Evolutionary conservation across 2,329 filamentous ascomycete genomes (phyloP).

Genomic region (Fusarium veterinarium): DNA sequence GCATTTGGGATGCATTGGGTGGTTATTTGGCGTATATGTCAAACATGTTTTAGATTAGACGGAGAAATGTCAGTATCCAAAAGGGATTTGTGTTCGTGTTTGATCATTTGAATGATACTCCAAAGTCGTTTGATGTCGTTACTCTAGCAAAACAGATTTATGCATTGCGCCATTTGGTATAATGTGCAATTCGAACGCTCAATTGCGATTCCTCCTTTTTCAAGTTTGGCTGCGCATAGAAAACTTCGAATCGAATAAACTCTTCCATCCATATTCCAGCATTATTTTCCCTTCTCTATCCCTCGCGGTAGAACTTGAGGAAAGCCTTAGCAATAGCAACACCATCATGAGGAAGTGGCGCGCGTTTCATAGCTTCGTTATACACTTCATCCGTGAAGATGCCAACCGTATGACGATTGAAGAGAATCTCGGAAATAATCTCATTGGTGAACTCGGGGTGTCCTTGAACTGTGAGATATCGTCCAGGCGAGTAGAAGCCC

Average conservation of each 20-base stretch:
- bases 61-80: neutral
- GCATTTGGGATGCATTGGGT: conserved; percentile 12
- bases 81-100: neutral
- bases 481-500: conserved; percentile 54
- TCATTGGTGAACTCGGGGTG: conserved; percentile 59
- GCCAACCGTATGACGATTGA: conserved; percentile 70
- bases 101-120: neutral
- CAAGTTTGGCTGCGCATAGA: neutral
- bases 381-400: conserved; percentile 78
- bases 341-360: conserved; percentile 79
- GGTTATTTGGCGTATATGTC: neutral
- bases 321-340: conserved; percentile 80
- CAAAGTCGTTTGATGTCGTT: conserved; percentile 6
- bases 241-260: neutral
- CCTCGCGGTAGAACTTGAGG: conserved; percentile 78
- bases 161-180: conserved; percentile 4
- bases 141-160: conserved; percentile 12
- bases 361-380: conserved; percentile 74
- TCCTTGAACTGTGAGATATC: conserved; percentile 58
- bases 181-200: conserved; percentile 4
- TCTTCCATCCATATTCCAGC: neutral
- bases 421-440: conserved; percentile 54
- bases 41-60: neutral
- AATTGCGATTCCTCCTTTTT: neutral
- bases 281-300: conserved; percentile 3